phyloP scores from a whole-genome alignment of 768 basidiomycete genomes.

The Tulasnella sp. region DNA sequence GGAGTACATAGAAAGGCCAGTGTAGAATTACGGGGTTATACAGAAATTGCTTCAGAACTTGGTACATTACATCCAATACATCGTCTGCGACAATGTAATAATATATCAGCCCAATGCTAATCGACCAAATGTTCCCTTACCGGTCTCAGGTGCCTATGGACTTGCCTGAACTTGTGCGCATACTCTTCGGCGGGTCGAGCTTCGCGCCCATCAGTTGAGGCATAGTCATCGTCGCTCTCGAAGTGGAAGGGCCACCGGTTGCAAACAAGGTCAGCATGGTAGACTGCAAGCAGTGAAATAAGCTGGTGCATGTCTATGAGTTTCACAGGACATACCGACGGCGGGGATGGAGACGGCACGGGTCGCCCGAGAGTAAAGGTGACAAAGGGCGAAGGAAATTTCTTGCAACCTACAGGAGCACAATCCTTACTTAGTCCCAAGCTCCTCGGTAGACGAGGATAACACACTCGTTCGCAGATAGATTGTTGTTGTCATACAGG shows the following conservation, averaged over 20 bases:
- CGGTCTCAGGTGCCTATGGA: neutral
- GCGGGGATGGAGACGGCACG: constrained; percentile 75
- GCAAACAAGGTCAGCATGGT: constrained; percentile 7
- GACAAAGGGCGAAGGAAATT: constrained; percentile 61
- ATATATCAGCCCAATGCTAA: too few species aligned
- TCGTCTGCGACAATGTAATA: neutral
- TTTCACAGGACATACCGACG: constrained; percentile 30
- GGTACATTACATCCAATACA: constrained; percentile 10
- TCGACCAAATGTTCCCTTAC: neutral
- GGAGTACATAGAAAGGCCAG: too few species aligned
- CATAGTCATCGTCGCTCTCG: neutral
- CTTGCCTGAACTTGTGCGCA: neutral
- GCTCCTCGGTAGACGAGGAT: neutral
- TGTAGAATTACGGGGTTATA: too few species aligned
- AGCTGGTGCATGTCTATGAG: neutral
- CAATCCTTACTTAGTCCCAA: constrained; percentile 36
- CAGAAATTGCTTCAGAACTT: too few species aligned
- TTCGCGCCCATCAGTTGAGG: neutral
- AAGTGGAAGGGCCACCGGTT: constrained; percentile 4
- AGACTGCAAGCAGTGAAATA: neutral
- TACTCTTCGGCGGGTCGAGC: too few species aligned
- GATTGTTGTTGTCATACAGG: constrained; percentile 19
- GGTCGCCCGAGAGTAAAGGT: constrained; percentile 69
- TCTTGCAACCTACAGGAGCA: constrained; percentile 58
- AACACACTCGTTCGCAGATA: constrained; percentile 22